These are phyloP conservation scores for Nicotiana tomentosiformis DNA, from an alignment of 257 asterid species.

Conservation along the genomic window DNA sequence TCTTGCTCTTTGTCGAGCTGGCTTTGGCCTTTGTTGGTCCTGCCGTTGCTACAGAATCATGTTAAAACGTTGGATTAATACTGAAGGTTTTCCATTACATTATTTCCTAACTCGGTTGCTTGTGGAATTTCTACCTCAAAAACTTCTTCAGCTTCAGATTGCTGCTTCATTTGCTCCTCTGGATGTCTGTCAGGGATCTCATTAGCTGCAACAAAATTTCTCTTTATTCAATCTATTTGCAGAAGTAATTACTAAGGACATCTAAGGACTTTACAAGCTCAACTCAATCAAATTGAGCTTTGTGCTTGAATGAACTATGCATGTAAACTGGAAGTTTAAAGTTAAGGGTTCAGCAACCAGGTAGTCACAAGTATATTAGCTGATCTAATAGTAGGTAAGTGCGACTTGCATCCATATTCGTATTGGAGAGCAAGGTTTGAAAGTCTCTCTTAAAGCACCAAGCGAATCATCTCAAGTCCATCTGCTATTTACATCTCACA, in stretches of 20 bases:
- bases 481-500: neutral
- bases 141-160: constrained; percentile 35
- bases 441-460: neutral
- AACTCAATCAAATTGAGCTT: neutral
- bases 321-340: neutral
- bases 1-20: constrained; percentile 43
- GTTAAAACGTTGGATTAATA: constrained; percentile 7
- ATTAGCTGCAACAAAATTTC: constrained; percentile 47
- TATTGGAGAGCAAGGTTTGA: neutral
- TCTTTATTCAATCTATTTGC: neutral
- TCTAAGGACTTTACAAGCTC: neutral
- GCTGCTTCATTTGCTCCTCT: constrained; percentile 41
- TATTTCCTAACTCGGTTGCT: neutral
- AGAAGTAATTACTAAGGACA: neutral
- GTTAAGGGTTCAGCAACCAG: neutral
- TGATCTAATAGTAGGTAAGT: neutral
- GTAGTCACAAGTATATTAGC: neutral
- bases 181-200: constrained; percentile 48
- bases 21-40: constrained; percentile 33
- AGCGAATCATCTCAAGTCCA: neutral
- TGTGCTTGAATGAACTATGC: neutral
- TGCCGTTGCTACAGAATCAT: constrained; percentile 21
- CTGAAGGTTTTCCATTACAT: neutral
- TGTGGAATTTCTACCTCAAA: constrained; percentile 35
- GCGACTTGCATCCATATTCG: neutral